Evolutionary conservation across 2,329 filamentous ascomycete genomes (phyloP).

Genomic region (Aureobasidium sp.): DNA sequence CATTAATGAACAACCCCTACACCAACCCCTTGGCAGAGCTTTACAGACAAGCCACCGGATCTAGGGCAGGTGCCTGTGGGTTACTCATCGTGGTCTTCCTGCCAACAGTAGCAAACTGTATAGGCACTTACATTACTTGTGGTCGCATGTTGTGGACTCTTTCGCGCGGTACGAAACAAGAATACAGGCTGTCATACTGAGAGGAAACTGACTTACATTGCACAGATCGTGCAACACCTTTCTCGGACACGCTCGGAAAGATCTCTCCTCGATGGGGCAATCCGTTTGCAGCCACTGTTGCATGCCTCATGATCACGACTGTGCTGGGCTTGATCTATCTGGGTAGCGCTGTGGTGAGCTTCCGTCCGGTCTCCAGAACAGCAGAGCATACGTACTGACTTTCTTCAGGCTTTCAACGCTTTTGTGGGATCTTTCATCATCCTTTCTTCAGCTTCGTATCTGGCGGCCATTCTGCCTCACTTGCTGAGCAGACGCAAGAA

Average conservation of each 20-base stretch:
- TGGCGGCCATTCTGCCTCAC: conserved; percentile 54
- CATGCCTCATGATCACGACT: conserved; percentile 45
- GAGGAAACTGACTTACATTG: neutral
- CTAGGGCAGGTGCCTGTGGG: conserved; percentile 35
- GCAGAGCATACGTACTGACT: no score
- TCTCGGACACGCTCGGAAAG: conserved; percentile 39
- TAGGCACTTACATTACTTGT: conserved; percentile 53
- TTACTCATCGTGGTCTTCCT: conserved; percentile 43
- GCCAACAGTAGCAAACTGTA: conserved; percentile 45
- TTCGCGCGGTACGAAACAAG: conserved; percentile 37
- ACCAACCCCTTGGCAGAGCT: conserved; percentile 56
- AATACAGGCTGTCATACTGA: neutral
- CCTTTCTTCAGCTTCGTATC: conserved; percentile 50
- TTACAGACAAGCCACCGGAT: conserved; percentile 47
- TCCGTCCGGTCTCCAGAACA: no score
- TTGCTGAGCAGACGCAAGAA: conserved; percentile 33
- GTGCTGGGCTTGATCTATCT: conserved; percentile 59
- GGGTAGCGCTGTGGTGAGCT: conserved; percentile 48
- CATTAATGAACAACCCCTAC: conserved; percentile 43
- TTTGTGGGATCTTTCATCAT: conserved; percentile 57
- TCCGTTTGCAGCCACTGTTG: conserved; percentile 51
- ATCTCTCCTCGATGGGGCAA: conserved; percentile 43
- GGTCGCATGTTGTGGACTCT: conserved; percentile 60
- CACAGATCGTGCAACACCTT: conserved; percentile 48
- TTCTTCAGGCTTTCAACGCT: conserved; percentile 52